Evolutionary conservation across 139 green algal genomes (phyloP).

Genomic region (Medakamo hakoo): DNA sequence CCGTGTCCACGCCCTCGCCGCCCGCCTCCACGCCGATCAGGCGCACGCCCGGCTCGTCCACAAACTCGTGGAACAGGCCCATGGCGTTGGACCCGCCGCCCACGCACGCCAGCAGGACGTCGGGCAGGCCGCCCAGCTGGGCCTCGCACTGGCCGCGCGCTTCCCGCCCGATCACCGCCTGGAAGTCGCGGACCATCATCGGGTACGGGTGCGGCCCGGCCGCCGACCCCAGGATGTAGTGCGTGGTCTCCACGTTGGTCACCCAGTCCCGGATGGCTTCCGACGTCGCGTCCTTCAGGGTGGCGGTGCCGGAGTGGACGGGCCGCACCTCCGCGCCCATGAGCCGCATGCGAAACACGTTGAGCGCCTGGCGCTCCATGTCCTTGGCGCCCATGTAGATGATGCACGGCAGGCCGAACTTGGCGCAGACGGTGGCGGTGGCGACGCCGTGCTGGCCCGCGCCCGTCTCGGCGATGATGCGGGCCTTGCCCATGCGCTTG

Average conservation of each 20-base stretch:
- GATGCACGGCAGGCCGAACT: conserved; percentile 86
- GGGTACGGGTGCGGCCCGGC: conserved; percentile 96
- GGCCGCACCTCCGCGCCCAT: conserved; percentile 82
- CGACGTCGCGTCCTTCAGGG: conserved; percentile 93
- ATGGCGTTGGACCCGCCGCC: conserved; percentile 97
- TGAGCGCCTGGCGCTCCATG: conserved; percentile 93
- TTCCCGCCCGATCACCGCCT: conserved; percentile 87
- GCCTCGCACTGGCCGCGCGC: conserved; percentile 59
- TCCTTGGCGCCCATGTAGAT: conserved; percentile 99
- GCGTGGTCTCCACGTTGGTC: conserved; percentile 97
- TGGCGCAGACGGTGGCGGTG: conserved; percentile 91
- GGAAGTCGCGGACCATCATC: conserved; percentile 97
- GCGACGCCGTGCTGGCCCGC: conserved; percentile 96
- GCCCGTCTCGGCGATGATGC: conserved; percentile 97
- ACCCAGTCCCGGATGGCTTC: conserved; percentile 99
- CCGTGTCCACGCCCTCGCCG: conserved; percentile 75
- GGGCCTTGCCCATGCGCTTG: conserved; percentile 84
- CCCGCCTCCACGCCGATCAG: conserved; percentile 56
- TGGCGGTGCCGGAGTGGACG: conserved; percentile 80
- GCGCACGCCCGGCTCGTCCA: conserved; percentile 74
- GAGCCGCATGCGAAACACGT: conserved; percentile 98
- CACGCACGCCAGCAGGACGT: conserved; percentile 93
- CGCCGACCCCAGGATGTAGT: conserved; percentile 97
- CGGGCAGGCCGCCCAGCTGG: conserved; percentile 71
- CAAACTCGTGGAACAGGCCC: conserved; percentile 95